Evolutionary conservation across 495 filamentous ascomycete species (phyloP).

Genomic region (Penicillium chermesinum): DNA sequence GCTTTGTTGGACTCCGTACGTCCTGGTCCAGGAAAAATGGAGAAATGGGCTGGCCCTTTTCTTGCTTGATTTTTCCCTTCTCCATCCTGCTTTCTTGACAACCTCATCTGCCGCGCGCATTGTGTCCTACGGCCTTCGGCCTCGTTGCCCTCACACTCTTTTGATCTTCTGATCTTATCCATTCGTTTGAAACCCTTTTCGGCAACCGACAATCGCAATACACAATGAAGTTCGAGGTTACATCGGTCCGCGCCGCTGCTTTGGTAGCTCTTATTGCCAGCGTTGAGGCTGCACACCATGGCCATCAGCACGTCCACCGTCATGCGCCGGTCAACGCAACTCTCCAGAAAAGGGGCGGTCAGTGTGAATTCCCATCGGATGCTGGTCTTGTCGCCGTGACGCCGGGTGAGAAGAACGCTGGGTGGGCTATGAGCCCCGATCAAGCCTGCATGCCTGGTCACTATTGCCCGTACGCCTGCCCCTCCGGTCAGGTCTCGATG

Average conservation of each 20-base stretch:
- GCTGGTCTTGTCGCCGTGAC: conserved; percentile 65
- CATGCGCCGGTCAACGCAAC: conserved; percentile 19
- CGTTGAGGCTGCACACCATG: conserved; percentile 36
- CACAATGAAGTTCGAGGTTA: conserved; percentile 36
- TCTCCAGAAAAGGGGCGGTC: conserved; percentile 40
- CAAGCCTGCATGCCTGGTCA: conserved; percentile 61
- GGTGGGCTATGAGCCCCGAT: conserved; percentile 81
- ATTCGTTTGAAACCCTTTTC: conserved; percentile 15
- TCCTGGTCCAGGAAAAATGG: not conserved
- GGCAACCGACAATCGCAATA: not conserved
- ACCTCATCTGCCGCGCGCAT: conserved; percentile 26
- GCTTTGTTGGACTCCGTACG: not conserved
- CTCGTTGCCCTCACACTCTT: conserved; percentile 22
- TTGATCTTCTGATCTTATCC: conserved; percentile 14
- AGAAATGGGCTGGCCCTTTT: conserved; percentile 18
- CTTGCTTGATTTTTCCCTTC: conserved; percentile 11
- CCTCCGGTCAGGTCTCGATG: conserved; percentile 67
- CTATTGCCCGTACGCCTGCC: conserved; percentile 78
- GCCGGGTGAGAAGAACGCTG: conserved; percentile 60
- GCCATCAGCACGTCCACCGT: conserved; percentile 29
- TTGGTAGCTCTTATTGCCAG: conserved; percentile 61
- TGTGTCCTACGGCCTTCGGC: conserved; percentile 23
- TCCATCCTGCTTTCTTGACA: conserved; percentile 15
- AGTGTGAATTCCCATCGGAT: conserved; percentile 62
- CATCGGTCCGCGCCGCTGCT: conserved; percentile 21